Evolutionary conservation across 352 stramenopile species (phyloP), one percentile per base, ranked within the genome.

Genomic region (Globisporangium perplexum): DNA sequence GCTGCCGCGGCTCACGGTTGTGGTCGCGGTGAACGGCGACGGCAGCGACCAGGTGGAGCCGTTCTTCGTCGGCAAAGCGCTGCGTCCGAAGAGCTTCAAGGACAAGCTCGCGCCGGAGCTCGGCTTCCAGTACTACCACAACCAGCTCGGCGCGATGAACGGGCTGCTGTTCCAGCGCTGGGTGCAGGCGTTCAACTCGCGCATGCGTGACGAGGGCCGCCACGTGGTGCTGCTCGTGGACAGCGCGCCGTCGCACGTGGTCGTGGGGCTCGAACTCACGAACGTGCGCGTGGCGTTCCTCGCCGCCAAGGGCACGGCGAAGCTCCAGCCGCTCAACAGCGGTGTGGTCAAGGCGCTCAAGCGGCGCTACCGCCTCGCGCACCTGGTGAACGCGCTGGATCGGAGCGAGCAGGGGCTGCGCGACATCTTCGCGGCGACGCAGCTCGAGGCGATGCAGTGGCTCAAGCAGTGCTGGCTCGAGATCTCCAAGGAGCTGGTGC

Each of bases 281-380:
- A 49, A 62, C 49, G 49, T 62, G 7, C 33, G 39, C 15, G 23
- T 62, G 14, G 58, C 54, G 41, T 60, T 60, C 18, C 39, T 60
- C 1, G 14, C 53, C 7, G 18, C 14, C 10, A 60, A 53, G 12
- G 41, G 50, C 28, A 60, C 41, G 18, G 33, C 50, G 6, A 58
- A 62, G 55, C 53, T 60, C 18, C 60, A 66, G 49, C 54, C 60
- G 20, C 48, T 66, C 41, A 50, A 62, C 36, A 46, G 42, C 28
- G 60, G 54, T n/a, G 55, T 66, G 28, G 47, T 51, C 14, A 65
- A 57, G 17, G 55, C 54, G 22, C 56, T 65, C 59, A 61, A 65
- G 52, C 52, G 47, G 7, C 52, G 59, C 15, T 65, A 65, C 53
- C 52, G 59, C 24, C 50, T 54, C 35, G 50, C 50, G 35, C 57